These are phyloP conservation scores for Eucalyptus urophylla DNA, from an alignment of 345 rosid species.

Conservation along the genomic window DNA sequence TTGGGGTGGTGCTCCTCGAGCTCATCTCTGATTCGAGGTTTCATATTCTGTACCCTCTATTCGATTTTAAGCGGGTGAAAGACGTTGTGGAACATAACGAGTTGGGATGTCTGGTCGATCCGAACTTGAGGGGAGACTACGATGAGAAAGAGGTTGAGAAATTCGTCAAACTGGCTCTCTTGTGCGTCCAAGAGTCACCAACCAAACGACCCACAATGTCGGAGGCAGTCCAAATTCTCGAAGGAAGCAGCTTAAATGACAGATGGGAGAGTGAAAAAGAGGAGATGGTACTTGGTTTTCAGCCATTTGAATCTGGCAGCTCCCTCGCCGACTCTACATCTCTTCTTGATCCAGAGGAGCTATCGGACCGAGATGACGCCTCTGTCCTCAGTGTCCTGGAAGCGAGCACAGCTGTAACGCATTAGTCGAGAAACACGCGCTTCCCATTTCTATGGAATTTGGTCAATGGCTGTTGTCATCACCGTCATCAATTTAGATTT, in stretches of 20 bases:
- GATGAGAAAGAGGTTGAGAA: neutral
- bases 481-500: no score
- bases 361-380: neutral
- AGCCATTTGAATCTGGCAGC: no score
- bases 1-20: no score
- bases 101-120: no score
- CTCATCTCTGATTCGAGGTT: no score
- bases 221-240: neutral
- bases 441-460: no score
- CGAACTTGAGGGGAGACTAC: neutral
- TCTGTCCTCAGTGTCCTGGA: no score
- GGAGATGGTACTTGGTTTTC: neutral
- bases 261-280: neutral
- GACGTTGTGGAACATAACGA: no score
- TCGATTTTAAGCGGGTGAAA: no score
- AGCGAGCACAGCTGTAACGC: neutral
- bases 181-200: neutral
- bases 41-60: accelerated
- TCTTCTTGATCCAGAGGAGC: neutral
- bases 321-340: neutral
- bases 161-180: neutral
- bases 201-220: neutral
- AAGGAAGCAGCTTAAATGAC: neutral
- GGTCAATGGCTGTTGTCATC: neutral
- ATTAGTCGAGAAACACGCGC: neutral